A percentile compares a stretch with the other conserved stretches of the same genome.
These are phyloP conservation scores for Purpureocillium lavendulum DNA, from an alignment of 2,329 filamentous ascomycete genomes.

Conservation along the genomic window DNA sequence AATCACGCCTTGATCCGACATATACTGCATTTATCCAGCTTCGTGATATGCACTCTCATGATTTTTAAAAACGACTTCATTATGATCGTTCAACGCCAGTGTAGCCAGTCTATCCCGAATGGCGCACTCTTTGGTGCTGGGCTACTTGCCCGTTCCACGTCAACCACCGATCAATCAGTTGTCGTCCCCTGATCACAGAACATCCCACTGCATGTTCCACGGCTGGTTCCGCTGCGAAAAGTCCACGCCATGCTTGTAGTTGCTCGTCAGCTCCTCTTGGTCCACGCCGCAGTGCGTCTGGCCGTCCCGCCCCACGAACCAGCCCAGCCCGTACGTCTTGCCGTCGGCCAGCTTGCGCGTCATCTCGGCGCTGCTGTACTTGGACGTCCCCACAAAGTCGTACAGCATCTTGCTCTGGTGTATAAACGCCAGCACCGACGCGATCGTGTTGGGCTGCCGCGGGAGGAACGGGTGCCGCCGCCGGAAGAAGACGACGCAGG, in stretches of 20 bases:
- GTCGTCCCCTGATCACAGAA: slow-evolving; percentile 12
- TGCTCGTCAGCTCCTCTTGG: slow-evolving; percentile 59
- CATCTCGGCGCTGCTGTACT: slow-evolving; percentile 54
- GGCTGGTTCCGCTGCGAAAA: slow-evolving; percentile 40
- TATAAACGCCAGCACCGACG: slow-evolving; percentile 67
- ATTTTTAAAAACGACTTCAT: no score
- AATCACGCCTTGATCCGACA: no score
- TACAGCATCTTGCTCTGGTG: slow-evolving; percentile 75
- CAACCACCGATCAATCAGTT: no score
- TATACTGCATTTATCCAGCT: no score
- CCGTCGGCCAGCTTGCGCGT: slow-evolving; percentile 47
- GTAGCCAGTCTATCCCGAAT: no score
- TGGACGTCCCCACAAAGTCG: slow-evolving; percentile 63
- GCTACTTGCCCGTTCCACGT: no score
- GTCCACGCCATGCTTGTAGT: slow-evolving; percentile 56
- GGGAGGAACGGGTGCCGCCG: slow-evolving; percentile 65
- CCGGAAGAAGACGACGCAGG: slow-evolving; percentile 49
- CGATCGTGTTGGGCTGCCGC: slow-evolving; percentile 70
- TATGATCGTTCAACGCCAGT: no score
- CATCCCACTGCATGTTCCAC: slow-evolving; percentile 37
- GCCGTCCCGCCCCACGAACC: slow-evolving; percentile 67
- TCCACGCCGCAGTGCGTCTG: slow-evolving; percentile 70
- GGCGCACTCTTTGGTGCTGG: no score
- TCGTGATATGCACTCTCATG: no score
- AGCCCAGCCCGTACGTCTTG: slow-evolving; percentile 67